These are phyloP conservation scores for Zychaea mexicana DNA, from an alignment of 371 early-diverging fungal species.

Conservation along the genomic window DNA sequence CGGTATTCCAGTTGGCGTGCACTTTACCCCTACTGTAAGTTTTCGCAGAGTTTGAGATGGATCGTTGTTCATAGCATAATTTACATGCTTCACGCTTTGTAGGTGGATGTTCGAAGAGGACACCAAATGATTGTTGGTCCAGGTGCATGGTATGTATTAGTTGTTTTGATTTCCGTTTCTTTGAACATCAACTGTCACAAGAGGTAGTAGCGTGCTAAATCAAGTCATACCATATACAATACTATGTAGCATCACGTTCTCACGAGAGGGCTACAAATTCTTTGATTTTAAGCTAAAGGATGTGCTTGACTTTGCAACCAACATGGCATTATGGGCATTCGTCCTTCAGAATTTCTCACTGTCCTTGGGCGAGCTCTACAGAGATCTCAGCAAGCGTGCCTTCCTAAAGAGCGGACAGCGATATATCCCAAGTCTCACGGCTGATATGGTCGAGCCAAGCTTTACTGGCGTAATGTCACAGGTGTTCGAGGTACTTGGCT, in stretches of 20 bases:
- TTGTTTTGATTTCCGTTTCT: not conserved
- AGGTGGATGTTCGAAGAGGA: conserved; percentile 44
- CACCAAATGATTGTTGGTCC: conserved; percentile 53
- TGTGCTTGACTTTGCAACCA: conserved; percentile 32
- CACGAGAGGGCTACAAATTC: conserved; percentile 47
- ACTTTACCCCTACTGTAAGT: conserved; percentile 47
- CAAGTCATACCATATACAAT: not conserved
- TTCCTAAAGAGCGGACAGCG: conserved; percentile 42
- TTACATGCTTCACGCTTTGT: no score
- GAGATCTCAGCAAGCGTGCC: conserved; percentile 45
- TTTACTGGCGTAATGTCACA: conserved; percentile 52
- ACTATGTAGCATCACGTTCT: conserved; percentile 42
- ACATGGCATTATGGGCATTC: conserved; percentile 41
- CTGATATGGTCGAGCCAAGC: conserved; percentile 52
- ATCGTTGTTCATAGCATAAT: not conserved
- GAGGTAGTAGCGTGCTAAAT: no score
- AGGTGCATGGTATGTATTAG: conserved; percentile 34
- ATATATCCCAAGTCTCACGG: conserved; percentile 37
- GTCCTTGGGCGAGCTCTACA: conserved; percentile 47
- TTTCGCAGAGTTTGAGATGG: not conserved
- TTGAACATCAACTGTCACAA: no score
- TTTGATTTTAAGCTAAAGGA: conserved; percentile 39
- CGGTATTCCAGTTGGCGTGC: conserved; percentile 53
- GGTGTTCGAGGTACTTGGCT: conserved; percentile 36
- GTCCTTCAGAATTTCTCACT: conserved; percentile 42